phyloP scores from a whole-genome alignment of 805 yeast species.

The Monosporozyma aerobia region DNA sequence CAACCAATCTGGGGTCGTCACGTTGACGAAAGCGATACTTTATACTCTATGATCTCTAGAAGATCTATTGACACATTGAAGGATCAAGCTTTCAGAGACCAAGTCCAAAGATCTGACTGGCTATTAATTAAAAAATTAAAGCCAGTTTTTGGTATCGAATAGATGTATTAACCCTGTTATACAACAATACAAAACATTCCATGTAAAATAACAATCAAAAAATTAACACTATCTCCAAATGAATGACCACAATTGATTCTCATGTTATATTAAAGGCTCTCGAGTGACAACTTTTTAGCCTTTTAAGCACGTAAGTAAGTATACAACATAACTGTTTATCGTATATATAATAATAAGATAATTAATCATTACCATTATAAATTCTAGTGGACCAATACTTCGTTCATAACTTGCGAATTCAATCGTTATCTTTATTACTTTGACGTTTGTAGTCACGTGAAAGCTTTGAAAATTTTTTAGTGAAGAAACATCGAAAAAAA shows the following conservation, averaged over 20 bases:
- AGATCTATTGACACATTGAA: constrained; percentile 93
- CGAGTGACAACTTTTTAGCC: neutral
- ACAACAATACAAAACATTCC: neutral
- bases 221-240: neutral
- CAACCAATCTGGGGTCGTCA: constrained; percentile 99
- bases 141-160: constrained; percentile 71
- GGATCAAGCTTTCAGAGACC: constrained; percentile 94
- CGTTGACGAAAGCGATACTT: constrained; percentile 82
- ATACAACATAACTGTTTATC: neutral
- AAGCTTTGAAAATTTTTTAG: neutral
- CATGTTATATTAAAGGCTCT: neutral
- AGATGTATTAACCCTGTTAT: neutral
- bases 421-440: neutral
- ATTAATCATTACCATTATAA: neutral
- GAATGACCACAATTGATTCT: neutral
- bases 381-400: neutral
- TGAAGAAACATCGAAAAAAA: neutral
- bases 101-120: constrained; percentile 95
- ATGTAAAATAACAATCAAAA: neutral
- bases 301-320: neutral
- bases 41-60: constrained; percentile 86
- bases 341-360: neutral
- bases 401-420: neutral
- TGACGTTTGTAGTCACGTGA: neutral
- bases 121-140: constrained; percentile 79